phyloP scores from a whole-genome alignment of 352 stramenopile species.

The Pythium aquatile region DNA sequence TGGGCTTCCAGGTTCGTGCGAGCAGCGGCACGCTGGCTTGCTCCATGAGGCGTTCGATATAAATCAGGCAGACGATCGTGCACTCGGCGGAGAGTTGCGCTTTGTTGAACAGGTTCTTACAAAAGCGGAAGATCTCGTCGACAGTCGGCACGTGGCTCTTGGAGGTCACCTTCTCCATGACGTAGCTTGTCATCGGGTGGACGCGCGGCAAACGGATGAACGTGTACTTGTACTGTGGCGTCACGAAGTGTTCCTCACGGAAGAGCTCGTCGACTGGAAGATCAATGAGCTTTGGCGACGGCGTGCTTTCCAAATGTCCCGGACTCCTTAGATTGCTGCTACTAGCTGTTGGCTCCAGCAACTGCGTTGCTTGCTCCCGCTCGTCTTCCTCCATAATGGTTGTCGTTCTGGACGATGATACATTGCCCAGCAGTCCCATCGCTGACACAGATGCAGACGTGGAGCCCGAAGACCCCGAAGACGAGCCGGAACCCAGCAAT shows the following conservation, averaged over 20 bases:
- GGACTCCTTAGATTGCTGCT: conserved; percentile 12
- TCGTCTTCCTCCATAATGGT: conserved; percentile 1
- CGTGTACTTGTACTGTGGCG: conserved; percentile 87
- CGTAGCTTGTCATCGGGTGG: conserved; percentile 73
- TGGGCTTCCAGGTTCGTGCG: conserved; percentile 95
- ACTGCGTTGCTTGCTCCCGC: neutral
- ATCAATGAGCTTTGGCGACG: conserved; percentile 63
- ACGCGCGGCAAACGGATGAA: conserved; percentile 74
- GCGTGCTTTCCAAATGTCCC: conserved; percentile 30
- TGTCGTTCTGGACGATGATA: conserved; percentile 12
- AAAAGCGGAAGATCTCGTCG: conserved; percentile 92
- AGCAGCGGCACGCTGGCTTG: conserved; percentile 94
- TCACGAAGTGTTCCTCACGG: conserved; percentile 87
- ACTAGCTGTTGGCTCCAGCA: conserved; percentile 5
- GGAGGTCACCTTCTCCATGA: conserved; percentile 82
- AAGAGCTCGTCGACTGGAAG: conserved; percentile 82
- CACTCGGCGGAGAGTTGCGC: conserved; percentile 98
- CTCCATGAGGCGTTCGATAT: conserved; percentile 99
- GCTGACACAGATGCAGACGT: conserved; percentile 3
- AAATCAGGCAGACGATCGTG: conserved; percentile 98
- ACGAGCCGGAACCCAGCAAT: neutral
- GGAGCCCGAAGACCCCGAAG: neutral
- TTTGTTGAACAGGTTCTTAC: conserved; percentile 95
- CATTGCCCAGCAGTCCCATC: conserved; percentile 9
- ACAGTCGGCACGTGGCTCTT: conserved; percentile 86